phyloP scores from a whole-genome alignment of 108 stramenopile genomes.

The Fragilaria radians region DNA sequence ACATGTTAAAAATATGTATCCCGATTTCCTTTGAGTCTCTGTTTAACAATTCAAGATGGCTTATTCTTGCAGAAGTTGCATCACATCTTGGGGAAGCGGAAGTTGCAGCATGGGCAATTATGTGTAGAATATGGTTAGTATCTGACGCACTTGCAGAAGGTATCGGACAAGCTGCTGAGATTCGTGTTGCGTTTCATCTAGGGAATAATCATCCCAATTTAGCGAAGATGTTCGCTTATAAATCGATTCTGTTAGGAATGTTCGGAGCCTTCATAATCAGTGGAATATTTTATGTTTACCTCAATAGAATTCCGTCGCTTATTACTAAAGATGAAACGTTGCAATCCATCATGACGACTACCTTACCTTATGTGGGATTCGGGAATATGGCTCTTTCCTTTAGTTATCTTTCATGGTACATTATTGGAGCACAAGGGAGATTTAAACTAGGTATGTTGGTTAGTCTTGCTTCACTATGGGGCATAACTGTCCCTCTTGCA shows the following conservation, averaged over 20 bases:
- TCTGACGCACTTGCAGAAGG: constrained; percentile 70
- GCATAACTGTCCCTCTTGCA: constrained; percentile 53
- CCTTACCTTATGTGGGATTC: constrained; percentile 57
- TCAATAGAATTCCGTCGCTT: constrained; percentile 26
- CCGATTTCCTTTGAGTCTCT: constrained; percentile 57
- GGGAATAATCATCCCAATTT: constrained; percentile 34
- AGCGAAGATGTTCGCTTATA: constrained; percentile 48
- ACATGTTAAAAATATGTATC: constrained; percentile 33
- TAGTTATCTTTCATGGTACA: constrained; percentile 50
- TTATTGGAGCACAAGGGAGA: constrained; percentile 59
- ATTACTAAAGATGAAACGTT: constrained; percentile 53
- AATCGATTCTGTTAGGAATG: constrained; percentile 38
- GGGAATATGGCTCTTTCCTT: constrained; percentile 60
- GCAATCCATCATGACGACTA: constrained; percentile 42
- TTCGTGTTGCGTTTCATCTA: constrained; percentile 57
- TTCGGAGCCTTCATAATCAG: constrained; percentile 41
- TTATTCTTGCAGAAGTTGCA: constrained; percentile 53
- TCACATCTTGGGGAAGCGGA: constrained; percentile 61
- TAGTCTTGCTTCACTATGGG: constrained; percentile 35
- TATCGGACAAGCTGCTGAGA: constrained; percentile 63
- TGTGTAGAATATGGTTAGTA: constrained; percentile 65
- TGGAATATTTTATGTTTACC: constrained; percentile 36
- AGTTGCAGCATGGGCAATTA: constrained; percentile 62
- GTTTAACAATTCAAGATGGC: constrained; percentile 68
- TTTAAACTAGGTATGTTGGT: constrained; percentile 45